Evolutionary conservation across 208 protist genomes (phyloP).

Genomic region (Acanthamoeba culbertsoni): DNA sequence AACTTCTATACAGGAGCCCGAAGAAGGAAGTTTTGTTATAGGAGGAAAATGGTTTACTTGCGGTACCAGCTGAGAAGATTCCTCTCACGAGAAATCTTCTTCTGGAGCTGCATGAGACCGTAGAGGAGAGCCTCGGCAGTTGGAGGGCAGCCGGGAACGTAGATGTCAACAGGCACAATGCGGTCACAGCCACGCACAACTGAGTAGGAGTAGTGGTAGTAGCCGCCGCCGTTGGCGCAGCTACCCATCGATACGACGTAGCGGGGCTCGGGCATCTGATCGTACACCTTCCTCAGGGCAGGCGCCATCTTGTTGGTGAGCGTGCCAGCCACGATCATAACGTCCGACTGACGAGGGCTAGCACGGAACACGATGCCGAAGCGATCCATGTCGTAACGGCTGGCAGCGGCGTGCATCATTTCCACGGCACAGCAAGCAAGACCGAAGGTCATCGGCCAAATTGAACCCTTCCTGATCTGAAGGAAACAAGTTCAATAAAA

Average conservation of each 20-base stretch:
- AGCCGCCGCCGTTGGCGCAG: conserved; percentile 98
- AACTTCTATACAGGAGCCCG: not conserved
- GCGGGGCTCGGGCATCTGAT: conserved; percentile 93
- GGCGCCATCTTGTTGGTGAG: conserved; percentile 99
- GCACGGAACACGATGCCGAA: conserved; percentile 95
- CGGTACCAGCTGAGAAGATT: conserved; percentile 78
- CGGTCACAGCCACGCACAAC: conserved; percentile 96
- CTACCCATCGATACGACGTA: conserved; percentile 91
- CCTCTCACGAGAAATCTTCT: conserved; percentile 80
- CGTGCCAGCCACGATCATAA: conserved; percentile 98
- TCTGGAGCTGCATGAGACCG: conserved; percentile 84
- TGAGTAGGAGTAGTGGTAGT: conserved; percentile 98
- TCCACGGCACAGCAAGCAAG: conserved; percentile 97
- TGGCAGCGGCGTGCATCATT: conserved; percentile 85
- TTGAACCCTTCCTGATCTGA: conserved; percentile 85
- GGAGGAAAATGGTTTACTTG: conserved; percentile 65
- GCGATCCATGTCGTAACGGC: conserved; percentile 97
- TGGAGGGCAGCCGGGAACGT: conserved; percentile 98
- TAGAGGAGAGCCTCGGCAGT: conserved; percentile 90
- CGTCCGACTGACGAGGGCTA: conserved; percentile 93
- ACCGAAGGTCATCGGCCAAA: conserved; percentile 98
- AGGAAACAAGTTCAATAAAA: not conserved
- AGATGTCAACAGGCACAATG: conserved; percentile 98
- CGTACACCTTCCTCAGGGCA: conserved; percentile 95
- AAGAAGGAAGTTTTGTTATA: not conserved